Evolutionary conservation across 345 rosid genomes (phyloP).

Genomic region (Populus deltoides): DNA sequence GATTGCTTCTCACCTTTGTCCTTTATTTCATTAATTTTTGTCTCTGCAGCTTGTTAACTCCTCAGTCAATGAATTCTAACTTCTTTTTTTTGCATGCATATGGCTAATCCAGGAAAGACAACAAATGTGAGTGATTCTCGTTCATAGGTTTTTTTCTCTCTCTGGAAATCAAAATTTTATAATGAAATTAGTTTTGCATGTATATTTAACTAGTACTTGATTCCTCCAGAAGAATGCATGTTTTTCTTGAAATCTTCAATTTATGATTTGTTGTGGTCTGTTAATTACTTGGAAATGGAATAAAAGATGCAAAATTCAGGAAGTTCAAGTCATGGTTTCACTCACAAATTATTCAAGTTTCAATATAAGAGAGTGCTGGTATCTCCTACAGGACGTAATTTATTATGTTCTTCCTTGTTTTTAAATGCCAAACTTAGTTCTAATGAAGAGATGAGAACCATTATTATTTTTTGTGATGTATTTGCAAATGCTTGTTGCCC

Average conservation of each 20-base stretch:
- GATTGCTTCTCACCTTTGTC: not conserved
- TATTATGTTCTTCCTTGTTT: not conserved
- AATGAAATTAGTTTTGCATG: no score
- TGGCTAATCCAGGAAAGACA: slow-evolving; percentile 56
- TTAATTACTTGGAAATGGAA: not conserved
- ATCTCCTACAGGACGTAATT: not conserved
- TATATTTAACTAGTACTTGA: no score
- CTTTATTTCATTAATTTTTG: slow-evolving; percentile 15
- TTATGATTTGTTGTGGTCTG: not conserved
- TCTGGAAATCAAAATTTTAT: no score
- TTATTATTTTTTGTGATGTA: not conserved
- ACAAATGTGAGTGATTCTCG: slow-evolving; percentile 39
- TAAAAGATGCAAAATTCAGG: not conserved
- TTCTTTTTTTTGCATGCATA: slow-evolving; percentile 22
- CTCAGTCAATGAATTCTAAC: slow-evolving; percentile 22
- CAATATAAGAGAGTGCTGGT: no score
- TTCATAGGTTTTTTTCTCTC: not conserved
- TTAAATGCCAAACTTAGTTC: no score
- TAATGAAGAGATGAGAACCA: not conserved
- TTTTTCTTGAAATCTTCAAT: not conserved
- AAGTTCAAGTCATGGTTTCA: not conserved
- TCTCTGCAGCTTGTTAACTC: slow-evolving; percentile 10
- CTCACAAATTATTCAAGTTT: not conserved
- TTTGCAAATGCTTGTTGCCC: not conserved
- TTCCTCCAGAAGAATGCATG: no score